phyloP scores from a whole-genome alignment of 2,329 filamentous ascomycete species.

The Microdochium bolleyi region DNA sequence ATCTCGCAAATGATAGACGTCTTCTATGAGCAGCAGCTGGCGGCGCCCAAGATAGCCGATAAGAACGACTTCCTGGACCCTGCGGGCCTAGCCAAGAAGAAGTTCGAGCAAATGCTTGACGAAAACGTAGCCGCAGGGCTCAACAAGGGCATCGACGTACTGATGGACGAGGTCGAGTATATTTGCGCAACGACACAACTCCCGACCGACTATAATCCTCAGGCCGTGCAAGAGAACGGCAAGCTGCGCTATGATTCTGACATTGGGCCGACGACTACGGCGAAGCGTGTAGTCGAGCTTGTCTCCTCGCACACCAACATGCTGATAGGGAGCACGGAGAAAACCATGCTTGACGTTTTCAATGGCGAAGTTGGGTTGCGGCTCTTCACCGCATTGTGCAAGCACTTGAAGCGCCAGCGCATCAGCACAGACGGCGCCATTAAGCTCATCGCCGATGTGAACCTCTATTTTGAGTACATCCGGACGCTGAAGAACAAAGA shows the following conservation, averaged over 20 bases:
- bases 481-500: constrained; percentile 74
- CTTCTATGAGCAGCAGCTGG: constrained; percentile 93
- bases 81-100: constrained; percentile 90
- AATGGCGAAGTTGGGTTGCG: constrained; percentile 94
- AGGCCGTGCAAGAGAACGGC: constrained; percentile 23
- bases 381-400: constrained; percentile 86
- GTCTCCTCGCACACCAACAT: constrained; percentile 86
- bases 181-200: constrained; percentile 81
- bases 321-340: constrained; percentile 91
- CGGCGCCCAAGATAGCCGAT: constrained; percentile 74
- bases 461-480: constrained; percentile 83
- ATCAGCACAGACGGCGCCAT: constrained; percentile 84
- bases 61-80: constrained; percentile 92
- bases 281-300: constrained; percentile 72
- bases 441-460: constrained; percentile 93
- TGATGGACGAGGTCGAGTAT: constrained; percentile 98
- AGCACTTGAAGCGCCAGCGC: constrained; percentile 93
- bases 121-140: constrained; percentile 91
- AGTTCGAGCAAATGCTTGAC: constrained; percentile 97
- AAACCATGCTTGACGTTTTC: constrained; percentile 97
- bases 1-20: constrained; percentile 99
- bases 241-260: constrained; percentile 21
- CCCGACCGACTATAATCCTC: constrained; percentile 85
- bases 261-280: constrained; percentile 66
- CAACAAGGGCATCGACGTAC: constrained; percentile 95